Conservation (phyloP, 2,329 filamentous ascomycete species). For the Exutisphaerella laricina region DNA sequence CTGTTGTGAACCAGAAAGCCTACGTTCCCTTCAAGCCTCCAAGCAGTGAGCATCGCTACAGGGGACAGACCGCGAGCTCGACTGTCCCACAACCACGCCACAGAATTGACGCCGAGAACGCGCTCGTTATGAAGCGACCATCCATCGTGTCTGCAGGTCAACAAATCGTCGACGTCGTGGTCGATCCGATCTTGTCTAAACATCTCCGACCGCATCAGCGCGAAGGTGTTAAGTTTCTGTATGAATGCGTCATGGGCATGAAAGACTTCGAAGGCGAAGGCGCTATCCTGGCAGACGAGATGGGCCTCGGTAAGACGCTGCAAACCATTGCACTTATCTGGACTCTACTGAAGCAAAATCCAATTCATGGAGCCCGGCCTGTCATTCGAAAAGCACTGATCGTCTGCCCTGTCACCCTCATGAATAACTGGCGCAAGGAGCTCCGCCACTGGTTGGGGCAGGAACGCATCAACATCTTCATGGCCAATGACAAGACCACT, state of each 20-base stretch:
- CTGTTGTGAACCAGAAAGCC: conserved; percentile 31
- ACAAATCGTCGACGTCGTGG: conserved; percentile 64
- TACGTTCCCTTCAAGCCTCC: conserved; percentile 54
- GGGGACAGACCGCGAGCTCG: conserved; percentile 39
- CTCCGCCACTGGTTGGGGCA: conserved; percentile 69
- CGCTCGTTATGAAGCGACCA: conserved; percentile 63
- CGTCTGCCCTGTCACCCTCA: conserved; percentile 66
- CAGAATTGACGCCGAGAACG: conserved; percentile 54
- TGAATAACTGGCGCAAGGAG: conserved; percentile 68
- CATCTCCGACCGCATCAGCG: conserved; percentile 63
- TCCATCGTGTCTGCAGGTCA: conserved; percentile 52
- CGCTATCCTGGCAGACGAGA: conserved; percentile 68
- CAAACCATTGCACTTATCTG: conserved; percentile 67
- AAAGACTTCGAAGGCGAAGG: conserved; percentile 60
- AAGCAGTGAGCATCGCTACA: conserved; percentile 45
- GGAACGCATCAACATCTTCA: conserved; percentile 63
- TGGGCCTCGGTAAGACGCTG: conserved; percentile 69
- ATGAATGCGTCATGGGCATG: conserved; percentile 72
- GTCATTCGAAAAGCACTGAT: conserved; percentile 66
- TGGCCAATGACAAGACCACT: conserved; percentile 55
- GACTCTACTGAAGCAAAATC: conserved; percentile 68
- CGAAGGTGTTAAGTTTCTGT: conserved; percentile 64
- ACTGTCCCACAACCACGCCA: conserved; percentile 57
- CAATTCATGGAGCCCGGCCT: conserved; percentile 53
- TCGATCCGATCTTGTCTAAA: conserved; percentile 60